Evolutionary conservation across 179 eudicot species (phyloP), one percentile per base, ranked within the genome.

Genomic region (Nepenthes alata): DNA sequence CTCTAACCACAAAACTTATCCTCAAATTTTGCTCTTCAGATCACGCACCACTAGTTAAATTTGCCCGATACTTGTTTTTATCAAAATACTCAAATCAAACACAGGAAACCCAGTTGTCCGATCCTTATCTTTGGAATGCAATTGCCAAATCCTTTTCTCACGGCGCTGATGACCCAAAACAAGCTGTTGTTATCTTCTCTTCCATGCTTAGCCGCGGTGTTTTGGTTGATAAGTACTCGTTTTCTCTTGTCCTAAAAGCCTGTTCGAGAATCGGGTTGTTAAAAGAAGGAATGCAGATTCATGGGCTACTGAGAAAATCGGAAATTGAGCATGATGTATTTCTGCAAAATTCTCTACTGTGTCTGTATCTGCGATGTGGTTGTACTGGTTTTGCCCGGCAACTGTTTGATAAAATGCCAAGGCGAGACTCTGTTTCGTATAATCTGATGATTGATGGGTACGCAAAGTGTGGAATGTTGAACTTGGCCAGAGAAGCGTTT

Each of bases 401-500:
- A 14, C 68, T 88, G 59, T 88, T 88, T 58, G 96, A 88, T 77
- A 80, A 65, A 66, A 83, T 83, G 85, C 47, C 54, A 3, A 35
- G 52, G 4, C 75, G 70, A 62, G 96, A 88, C 60, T 73, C 82
- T 2, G 83, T 88, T 63, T 80, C 89, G 13, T 85, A 70, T 55
- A 88, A 88, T 62, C 70, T 77, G 44, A 78, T 86, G 85, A 81
- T 88, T 53, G 89, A 85, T 74, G 96, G 93, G 64, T 85, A 81
- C 72, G 83, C 80, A 51, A 88, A 88, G 77, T 47, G 57, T 44
- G 86, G 89, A 65, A 80, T 69, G 71, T 55, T 85, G 55, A 61
- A 52, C 59, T 53, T 57, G 5, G 93, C 83, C 2, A 74, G 83
- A 53, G 74, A 78, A 37, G 44, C 85, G 62, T 88, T 88, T 77